A percentile compares a stretch with the other conserved stretches of the same genome.
phyloP scores from a whole-genome alignment of 2,329 filamentous ascomycete species.

The Xylariaceae sp. region DNA sequence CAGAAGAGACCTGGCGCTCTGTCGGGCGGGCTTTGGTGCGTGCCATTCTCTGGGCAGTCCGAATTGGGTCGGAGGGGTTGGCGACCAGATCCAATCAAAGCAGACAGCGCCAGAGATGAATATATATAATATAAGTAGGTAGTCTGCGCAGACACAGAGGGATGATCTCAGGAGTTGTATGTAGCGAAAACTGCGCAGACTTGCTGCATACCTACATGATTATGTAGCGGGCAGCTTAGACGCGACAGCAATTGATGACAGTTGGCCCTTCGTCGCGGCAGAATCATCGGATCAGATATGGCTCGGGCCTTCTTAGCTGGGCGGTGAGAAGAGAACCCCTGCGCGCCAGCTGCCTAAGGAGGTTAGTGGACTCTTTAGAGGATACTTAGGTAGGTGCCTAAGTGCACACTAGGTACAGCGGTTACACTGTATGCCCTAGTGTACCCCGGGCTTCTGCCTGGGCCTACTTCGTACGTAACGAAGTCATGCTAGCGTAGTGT shows the following conservation, averaged over 20 bases:
- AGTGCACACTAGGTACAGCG: too few relatives aligned
- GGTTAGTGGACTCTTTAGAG: neutral
- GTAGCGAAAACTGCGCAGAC: neutral
- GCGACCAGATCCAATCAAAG: neutral
- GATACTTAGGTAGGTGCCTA: too few relatives aligned
- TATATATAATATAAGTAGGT: neutral
- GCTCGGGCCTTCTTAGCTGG: conserved; percentile 8
- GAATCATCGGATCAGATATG: conserved; percentile 25
- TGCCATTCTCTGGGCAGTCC: conserved; percentile 51
- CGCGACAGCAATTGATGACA: conserved; percentile 23
- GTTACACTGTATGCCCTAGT: too few relatives aligned
- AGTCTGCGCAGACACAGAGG: neutral
- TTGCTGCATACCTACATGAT: too few relatives aligned
- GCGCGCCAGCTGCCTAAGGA: too few relatives aligned
- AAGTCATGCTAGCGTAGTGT: too few relatives aligned
- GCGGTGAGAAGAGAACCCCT: conserved; percentile 16
- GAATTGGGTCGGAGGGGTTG: neutral
- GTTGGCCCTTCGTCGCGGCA: conserved; percentile 28
- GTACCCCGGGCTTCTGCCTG: too few relatives aligned
- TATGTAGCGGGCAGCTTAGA: neutral
- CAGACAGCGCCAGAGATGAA: neutral
- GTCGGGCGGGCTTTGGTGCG: conserved; percentile 63
- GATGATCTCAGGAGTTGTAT: neutral
- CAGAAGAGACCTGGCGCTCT: conserved; percentile 62
- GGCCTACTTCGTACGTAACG: too few relatives aligned